Percentiles rank a stretch among this genome's conserved stretches.
Conservation (phyloP, 164 flowering plant species). For the Macadamia tetraphylla region DNA sequence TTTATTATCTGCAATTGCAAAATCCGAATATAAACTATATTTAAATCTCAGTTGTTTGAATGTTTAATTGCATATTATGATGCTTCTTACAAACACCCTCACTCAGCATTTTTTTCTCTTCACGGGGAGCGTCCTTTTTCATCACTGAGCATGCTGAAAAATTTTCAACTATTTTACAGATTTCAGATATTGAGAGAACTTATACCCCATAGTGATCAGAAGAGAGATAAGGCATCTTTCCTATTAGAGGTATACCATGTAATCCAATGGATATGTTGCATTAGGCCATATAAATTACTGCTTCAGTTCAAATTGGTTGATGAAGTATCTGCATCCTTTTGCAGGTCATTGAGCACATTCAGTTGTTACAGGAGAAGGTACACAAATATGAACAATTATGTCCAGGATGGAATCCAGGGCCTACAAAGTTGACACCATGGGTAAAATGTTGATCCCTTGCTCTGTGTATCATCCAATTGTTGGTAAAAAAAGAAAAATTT, state of each 20-base stretch:
- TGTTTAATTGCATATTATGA: not conserved
- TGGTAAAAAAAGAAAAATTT: no score
- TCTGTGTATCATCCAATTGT: not conserved
- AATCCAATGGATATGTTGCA: not conserved
- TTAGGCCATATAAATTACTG: not conserved
- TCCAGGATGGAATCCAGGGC: conserved; percentile 60
- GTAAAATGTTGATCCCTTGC: conserved; percentile 28
- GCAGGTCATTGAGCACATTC: conserved; percentile 84
- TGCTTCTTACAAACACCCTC: no score
- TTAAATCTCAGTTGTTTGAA: no score
- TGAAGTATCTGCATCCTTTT: conserved; percentile 7
- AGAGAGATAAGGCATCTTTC: conserved; percentile 96
- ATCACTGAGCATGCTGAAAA: not conserved
- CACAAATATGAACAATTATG: conserved; percentile 54
- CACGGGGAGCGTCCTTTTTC: not conserved
- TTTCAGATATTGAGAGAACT: conserved; percentile 87
- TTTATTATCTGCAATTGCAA: no score
- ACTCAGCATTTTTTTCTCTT: no score
- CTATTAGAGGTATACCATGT: conserved; percentile 58
- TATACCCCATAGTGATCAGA: conserved; percentile 84
- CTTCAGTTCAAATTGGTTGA: not conserved
- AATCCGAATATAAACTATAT: no score
- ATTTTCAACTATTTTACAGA: conserved; percentile 30
- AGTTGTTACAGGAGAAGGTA: conserved; percentile 63
- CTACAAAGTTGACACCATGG: conserved; percentile 59